These are phyloP conservation scores for Hypoxylon intermedium DNA, from an alignment of 495 filamentous ascomycete genomes.

Conservation along the genomic window DNA sequence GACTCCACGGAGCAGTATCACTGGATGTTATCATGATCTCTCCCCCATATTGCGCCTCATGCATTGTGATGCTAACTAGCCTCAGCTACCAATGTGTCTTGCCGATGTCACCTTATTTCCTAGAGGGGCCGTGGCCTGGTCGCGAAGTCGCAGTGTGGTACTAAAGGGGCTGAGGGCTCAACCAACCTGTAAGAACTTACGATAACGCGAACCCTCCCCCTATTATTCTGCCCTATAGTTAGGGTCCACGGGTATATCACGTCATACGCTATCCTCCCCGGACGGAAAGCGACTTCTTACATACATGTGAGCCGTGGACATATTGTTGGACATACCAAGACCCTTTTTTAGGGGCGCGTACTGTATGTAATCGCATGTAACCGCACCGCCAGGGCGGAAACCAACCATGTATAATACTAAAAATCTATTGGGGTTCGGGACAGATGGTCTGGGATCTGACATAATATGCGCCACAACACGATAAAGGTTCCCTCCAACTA, in stretches of 20 bases:
- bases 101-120: slow-evolving; percentile 18
- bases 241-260: slow-evolving; percentile 3
- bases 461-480: slow-evolving; percentile 32
- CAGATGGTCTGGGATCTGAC: slow-evolving; percentile 35
- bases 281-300: slow-evolving; percentile 19
- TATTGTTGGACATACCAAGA: slow-evolving; percentile 1
- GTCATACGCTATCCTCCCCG: slow-evolving; percentile 15
- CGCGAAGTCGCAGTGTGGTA: neutral
- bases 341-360: slow-evolving; percentile 31
- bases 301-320: slow-evolving; percentile 14
- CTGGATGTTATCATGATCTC: neutral
- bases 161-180: slow-evolving; percentile 12
- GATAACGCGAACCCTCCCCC: slow-evolving; percentile 4
- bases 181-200: neutral
- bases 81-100: slow-evolving; percentile 9
- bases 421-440: slow-evolving; percentile 30
- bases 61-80: slow-evolving; percentile 13
- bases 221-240: neutral
- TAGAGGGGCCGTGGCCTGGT: neutral
- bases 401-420: slow-evolving; percentile 7
- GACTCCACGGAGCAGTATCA: too few relatives aligned
- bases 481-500: slow-evolving; percentile 5
- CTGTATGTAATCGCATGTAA: slow-evolving; percentile 29
- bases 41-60: slow-evolving; percentile 14
- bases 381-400: slow-evolving; percentile 34